phyloP scores from a whole-genome alignment of 2,329 filamentous ascomycete genomes.

The Teratosphaeria viscida region DNA sequence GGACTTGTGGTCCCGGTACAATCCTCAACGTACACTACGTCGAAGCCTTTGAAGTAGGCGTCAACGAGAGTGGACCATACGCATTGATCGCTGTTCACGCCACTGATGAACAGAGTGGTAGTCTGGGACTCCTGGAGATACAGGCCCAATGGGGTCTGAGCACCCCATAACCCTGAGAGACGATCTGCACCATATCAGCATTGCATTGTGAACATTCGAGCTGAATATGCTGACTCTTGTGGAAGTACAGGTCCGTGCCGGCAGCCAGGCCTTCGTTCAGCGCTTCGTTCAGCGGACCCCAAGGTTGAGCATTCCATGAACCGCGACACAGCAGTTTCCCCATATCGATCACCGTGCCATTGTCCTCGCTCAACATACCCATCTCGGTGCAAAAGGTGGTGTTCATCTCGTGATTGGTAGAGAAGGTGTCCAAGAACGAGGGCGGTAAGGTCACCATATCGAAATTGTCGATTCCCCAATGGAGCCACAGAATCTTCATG shows the following conservation, averaged over 20 bases:
- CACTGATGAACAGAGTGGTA: slow-evolving; percentile 24
- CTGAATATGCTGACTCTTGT: slow-evolving; percentile 15
- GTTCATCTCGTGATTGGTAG: slow-evolving; percentile 12
- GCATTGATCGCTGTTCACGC: slow-evolving; percentile 25
- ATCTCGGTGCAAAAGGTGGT: slow-evolving; percentile 24
- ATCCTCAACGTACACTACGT: slow-evolving; percentile 23
- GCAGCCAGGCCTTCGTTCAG: slow-evolving; percentile 17
- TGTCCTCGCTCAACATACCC: slow-evolving; percentile 14
- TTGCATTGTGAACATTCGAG: background rate
- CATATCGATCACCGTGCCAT: slow-evolving; percentile 17
- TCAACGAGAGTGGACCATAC: slow-evolving; percentile 24
- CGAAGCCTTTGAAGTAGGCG: slow-evolving; percentile 26
- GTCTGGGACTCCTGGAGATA: slow-evolving; percentile 24
- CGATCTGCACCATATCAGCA: slow-evolving; percentile 12
- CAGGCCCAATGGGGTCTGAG: slow-evolving; percentile 22
- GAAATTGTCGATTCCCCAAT: slow-evolving; percentile 23
- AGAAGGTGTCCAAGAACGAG: slow-evolving; percentile 20
- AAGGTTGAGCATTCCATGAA: slow-evolving; percentile 23
- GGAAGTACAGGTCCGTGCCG: slow-evolving; percentile 22
- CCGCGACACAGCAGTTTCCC: slow-evolving; percentile 19
- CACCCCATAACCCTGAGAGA: slow-evolving; percentile 22
- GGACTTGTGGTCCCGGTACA: slow-evolving; percentile 22
- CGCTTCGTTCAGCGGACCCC: slow-evolving; percentile 17
- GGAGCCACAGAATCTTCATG: slow-evolving; percentile 22
- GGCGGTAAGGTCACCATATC: slow-evolving; percentile 23